A percentile compares a stretch with the other conserved stretches of the same genome.
Evolutionary conservation across 2,329 filamentous ascomycete species (phyloP).

Genomic region (Albifimbria verrucaria): DNA sequence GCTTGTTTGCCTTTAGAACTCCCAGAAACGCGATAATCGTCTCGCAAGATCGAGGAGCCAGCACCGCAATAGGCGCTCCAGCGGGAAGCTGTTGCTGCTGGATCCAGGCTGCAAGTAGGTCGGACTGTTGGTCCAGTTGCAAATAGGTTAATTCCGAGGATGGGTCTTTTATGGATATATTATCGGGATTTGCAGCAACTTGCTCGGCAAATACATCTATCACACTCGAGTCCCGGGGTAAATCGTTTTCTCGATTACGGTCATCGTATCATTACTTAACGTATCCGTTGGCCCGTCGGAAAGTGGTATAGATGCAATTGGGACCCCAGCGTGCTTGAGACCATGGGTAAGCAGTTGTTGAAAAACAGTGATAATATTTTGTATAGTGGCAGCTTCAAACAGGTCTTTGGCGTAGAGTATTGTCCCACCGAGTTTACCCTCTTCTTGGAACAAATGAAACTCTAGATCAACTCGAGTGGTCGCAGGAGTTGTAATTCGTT

Average conservation of each 20-base stretch:
- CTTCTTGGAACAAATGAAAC: constrained; percentile 19
- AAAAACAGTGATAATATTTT: constrained; percentile 13
- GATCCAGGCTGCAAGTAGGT: constrained; percentile 15
- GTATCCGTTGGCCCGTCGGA: too few relatives aligned
- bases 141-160: constrained; percentile 14
- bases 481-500: constrained; percentile 7
- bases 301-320: constrained; percentile 6
- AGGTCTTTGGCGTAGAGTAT: constrained; percentile 17
- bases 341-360: constrained; percentile 11
- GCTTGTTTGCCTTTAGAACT: constrained; percentile 20
- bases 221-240: constrained; percentile 16
- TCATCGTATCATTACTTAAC: background rate
- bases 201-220: constrained; percentile 17
- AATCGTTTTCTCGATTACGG: background rate
- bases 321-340: constrained; percentile 5
- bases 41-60: constrained; percentile 17
- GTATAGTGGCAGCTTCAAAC: constrained; percentile 15
- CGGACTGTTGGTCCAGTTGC: constrained; percentile 15
- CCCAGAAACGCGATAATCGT: constrained; percentile 17
- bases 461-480: constrained; percentile 18
- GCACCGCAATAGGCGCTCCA: constrained; percentile 16
- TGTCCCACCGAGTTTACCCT: constrained; percentile 6
- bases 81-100: background rate
- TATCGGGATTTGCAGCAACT: constrained; percentile 7
- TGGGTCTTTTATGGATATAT: constrained; percentile 14